A percentile compares a stretch with the other conserved stretches of the same genome.
These are phyloP conservation scores for Claviceps paspali DNA, from an alignment of 2,329 filamentous ascomycete species.

Conservation along the genomic window DNA sequence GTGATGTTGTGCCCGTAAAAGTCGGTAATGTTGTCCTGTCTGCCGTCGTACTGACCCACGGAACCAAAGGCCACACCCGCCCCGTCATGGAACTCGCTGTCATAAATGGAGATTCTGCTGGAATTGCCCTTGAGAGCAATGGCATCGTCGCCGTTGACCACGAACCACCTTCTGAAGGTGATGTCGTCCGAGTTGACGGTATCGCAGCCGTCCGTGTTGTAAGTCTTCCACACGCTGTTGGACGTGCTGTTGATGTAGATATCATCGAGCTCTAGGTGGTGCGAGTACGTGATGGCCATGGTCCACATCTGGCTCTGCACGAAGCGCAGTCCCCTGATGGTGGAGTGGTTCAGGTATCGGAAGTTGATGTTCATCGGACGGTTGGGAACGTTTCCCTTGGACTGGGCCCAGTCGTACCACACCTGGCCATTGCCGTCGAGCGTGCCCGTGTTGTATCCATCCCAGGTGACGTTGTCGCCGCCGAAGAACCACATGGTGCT, in stretches of 20 bases:
- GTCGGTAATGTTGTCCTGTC: conserved; percentile 33
- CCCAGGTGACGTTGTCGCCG: conserved; percentile 32
- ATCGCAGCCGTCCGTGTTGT: conserved; percentile 30
- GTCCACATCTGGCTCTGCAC: conserved; percentile 47
- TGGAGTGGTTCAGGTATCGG: conserved; percentile 28
- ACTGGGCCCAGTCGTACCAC: conserved; percentile 38
- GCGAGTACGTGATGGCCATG: conserved; percentile 34
- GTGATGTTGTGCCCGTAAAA: conserved; percentile 32
- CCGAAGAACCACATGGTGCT: conserved; percentile 39
- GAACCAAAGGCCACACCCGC: conserved; percentile 40
- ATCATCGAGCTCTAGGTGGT: conserved; percentile 30
- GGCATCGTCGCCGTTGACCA: conserved; percentile 37
- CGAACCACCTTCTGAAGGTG: conserved; percentile 31
- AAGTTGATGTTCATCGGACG: conserved; percentile 37
- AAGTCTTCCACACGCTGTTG: conserved; percentile 15
- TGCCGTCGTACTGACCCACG: conserved; percentile 37
- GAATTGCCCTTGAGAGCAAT: conserved; percentile 41
- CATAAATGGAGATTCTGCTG: conserved; percentile 34
- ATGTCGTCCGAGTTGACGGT: conserved; percentile 38
- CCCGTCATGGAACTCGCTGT: conserved; percentile 33
- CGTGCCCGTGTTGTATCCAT: conserved; percentile 35
- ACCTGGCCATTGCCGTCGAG: conserved; percentile 44
- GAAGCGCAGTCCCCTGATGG: conserved; percentile 32
- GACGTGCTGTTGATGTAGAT: conserved; percentile 38
- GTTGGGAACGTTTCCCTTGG: conserved; percentile 28